These are phyloP conservation scores for Medicago ruthenica DNA, from an alignment of 306 rosid species.

Conservation along the genomic window DNA sequence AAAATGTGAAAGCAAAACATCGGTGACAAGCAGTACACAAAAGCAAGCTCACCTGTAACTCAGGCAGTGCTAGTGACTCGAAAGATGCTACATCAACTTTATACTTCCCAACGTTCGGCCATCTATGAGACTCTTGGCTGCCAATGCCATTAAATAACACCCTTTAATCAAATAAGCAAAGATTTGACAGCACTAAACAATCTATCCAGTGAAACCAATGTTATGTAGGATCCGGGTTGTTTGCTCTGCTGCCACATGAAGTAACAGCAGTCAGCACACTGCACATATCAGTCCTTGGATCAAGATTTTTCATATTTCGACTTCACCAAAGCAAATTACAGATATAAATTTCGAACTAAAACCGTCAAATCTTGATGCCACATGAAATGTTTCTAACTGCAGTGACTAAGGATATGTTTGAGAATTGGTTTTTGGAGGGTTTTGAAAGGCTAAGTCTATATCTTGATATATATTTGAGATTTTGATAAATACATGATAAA, in stretches of 20 bases:
- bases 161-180: conserved; percentile 31
- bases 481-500: too few species aligned
- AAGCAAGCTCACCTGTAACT: conserved; percentile 69
- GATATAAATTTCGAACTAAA: neutral
- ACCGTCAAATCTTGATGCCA: neutral
- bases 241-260: conserved; percentile 2
- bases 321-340: neutral
- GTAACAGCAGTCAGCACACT: neutral
- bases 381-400: neutral
- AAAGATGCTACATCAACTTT: conserved; percentile 78
- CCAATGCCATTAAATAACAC: conserved; percentile 45
- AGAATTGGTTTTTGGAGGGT: too few species aligned
- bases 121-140: conserved; percentile 68
- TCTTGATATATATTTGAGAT: too few species aligned
- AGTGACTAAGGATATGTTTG: neutral
- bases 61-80: conserved; percentile 80
- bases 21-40: conserved; percentile 3
- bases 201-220: neutral
- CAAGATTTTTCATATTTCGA: neutral
- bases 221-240: neutral
- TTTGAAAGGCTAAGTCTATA: too few species aligned
- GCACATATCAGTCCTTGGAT: neutral
- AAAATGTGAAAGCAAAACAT: conserved; percentile 3
- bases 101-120: conserved; percentile 89
- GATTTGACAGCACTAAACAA: conserved; percentile 18